Percentiles rank a stretch among this genome's conserved stretches.
Evolutionary conservation across 192 early-diverging fungal genomes (phyloP).

Genomic region (Coemansia sp.): DNA sequence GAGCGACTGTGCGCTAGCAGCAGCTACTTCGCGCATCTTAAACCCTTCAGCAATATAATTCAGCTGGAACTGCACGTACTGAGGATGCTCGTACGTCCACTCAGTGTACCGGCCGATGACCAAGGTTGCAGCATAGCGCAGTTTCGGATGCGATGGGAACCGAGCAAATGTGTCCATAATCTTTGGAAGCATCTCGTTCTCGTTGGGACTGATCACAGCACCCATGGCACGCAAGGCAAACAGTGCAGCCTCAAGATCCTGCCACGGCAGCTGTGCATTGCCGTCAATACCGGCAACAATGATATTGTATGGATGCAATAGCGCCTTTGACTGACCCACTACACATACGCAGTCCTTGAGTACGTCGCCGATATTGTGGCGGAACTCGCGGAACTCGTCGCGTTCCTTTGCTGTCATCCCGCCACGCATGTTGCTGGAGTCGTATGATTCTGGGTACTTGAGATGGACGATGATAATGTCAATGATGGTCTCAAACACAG

Average conservation of each 20-base stretch:
- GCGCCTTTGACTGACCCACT: conserved; percentile 72
- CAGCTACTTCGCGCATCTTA: conserved; percentile 76
- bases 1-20: conserved; percentile 84
- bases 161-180: conserved; percentile 90
- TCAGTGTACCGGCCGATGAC: conserved; percentile 94
- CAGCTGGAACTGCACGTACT: conserved; percentile 91
- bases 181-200: conserved; percentile 78
- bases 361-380: conserved; percentile 95
- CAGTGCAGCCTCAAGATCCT: conserved; percentile 91
- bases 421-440: conserved; percentile 51
- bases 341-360: conserved; percentile 92
- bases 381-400: conserved; percentile 97
- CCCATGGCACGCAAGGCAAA: conserved; percentile 95
- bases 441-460: conserved; percentile 68
- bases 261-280: conserved; percentile 67
- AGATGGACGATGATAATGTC: conserved; percentile 85
- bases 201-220: conserved; percentile 69
- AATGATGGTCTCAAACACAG: conserved; percentile 73
- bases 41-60: conserved; percentile 90
- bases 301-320: conserved; percentile 65
- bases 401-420: conserved; percentile 81
- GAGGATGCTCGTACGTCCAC: conserved; percentile 88
- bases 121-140: conserved; percentile 93
- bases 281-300: conserved; percentile 48
- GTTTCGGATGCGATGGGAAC: conserved; percentile 88